A percentile compares a stretch with the other conserved stretches of the same genome.
Evolutionary conservation across 148 eudicot genomes (phyloP).

Genomic region (Bassia scoparia): DNA sequence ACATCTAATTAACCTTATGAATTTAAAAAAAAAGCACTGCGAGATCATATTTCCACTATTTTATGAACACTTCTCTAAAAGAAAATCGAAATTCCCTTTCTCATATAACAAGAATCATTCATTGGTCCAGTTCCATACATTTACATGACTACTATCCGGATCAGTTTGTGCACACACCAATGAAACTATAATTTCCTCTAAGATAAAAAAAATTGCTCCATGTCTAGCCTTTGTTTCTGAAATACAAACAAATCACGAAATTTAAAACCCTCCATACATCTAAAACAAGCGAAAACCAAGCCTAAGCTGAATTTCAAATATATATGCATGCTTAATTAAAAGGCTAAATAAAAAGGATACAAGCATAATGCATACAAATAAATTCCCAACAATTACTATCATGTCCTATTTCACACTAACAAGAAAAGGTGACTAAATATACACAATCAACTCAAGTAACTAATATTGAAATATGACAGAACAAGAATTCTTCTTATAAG

Average conservation of each 20-base stretch:
- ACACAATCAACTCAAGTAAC: background rate
- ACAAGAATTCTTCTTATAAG: too few species aligned
- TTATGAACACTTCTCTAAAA: constrained; percentile 5
- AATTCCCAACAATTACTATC: background rate
- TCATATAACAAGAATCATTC: constrained; percentile 16
- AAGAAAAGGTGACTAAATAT: background rate
- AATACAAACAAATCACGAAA: constrained; percentile 27
- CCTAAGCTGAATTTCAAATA: too few species aligned
- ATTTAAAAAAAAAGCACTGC: too few species aligned
- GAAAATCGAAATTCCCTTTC: constrained; percentile 4
- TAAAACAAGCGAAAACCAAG: too few species aligned
- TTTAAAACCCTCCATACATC: constrained; percentile 10
- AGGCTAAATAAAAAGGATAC: too few species aligned
- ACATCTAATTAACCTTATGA: too few species aligned
- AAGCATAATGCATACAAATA: too few species aligned
- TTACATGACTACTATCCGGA: constrained; percentile 26
- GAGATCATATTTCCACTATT: constrained; percentile 9
- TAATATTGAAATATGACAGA: too few species aligned
- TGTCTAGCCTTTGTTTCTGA: constrained; percentile 69
- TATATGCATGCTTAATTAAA: too few species aligned
- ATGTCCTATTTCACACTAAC: background rate
- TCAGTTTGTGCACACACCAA: constrained; percentile 20
- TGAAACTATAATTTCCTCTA: constrained; percentile 25
- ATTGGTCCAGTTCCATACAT: constrained; percentile 16
- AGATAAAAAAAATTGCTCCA: constrained; percentile 29